phyloP scores from a whole-genome alignment of 495 filamentous ascomycete species.

The Pyrenula aspistea region DNA sequence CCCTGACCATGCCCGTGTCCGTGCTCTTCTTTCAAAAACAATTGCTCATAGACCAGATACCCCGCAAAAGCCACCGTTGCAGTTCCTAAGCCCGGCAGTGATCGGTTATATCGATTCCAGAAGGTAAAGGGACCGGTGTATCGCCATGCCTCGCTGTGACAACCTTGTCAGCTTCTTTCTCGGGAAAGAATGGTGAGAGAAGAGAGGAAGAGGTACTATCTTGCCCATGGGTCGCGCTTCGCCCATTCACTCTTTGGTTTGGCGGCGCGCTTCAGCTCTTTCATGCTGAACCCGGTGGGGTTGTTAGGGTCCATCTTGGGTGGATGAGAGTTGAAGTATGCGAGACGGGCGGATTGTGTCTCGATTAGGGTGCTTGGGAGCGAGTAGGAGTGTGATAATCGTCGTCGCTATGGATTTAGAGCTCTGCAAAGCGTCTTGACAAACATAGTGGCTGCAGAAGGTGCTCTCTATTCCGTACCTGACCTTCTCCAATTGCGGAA shows the following conservation, averaged over 20 bases:
- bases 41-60: slow-evolving; percentile 79
- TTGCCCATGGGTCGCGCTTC: slow-evolving; percentile 78
- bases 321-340: too few species aligned
- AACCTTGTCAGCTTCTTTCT: background rate
- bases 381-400: too few species aligned
- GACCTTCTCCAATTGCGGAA: too few species aligned
- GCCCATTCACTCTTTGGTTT: slow-evolving; percentile 40
- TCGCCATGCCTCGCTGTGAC: slow-evolving; percentile 77
- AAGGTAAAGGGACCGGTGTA: slow-evolving; percentile 83
- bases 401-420: too few species aligned
- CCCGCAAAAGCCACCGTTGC: slow-evolving; percentile 80
- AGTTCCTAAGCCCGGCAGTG: slow-evolving; percentile 84
- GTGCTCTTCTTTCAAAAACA: slow-evolving; percentile 74
- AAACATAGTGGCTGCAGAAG: too few species aligned
- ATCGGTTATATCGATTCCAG: slow-evolving; percentile 72
- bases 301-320: slow-evolving; percentile 48
- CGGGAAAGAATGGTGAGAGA: background rate
- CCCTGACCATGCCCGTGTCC: slow-evolving; percentile 30
- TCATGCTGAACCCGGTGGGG: slow-evolving; percentile 76
- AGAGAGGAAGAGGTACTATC: slow-evolving; percentile 39
- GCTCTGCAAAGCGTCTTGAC: too few species aligned
- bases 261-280: slow-evolving; percentile 56
- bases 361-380: too few species aligned
- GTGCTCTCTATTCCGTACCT: too few species aligned
- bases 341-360: too few species aligned